A percentile compares a stretch with the other conserved stretches of the same genome.
These are phyloP conservation scores for Austropuccinia psidii DNA, from an alignment of 1,284 basidiomycete species.

Conservation along the genomic window DNA sequence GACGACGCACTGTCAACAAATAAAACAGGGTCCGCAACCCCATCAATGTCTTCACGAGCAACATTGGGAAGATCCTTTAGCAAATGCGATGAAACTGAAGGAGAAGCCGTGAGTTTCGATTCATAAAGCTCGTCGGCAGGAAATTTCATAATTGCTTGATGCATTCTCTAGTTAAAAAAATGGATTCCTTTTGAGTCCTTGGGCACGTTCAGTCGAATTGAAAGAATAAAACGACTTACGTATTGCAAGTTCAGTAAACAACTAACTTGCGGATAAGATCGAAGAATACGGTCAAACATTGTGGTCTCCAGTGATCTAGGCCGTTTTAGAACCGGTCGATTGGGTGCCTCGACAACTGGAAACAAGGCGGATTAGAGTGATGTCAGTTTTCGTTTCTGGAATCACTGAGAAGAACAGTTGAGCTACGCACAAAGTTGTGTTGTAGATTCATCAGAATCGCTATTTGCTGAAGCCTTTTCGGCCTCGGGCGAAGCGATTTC, in stretches of 20 bases:
- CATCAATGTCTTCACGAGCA: slow-evolving; percentile 56
- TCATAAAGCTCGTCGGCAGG: slow-evolving; percentile 76
- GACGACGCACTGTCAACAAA: slow-evolving; percentile 67
- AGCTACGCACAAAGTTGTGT: no score
- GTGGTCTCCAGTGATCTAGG: slow-evolving; percentile 28
- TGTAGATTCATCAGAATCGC: no score
- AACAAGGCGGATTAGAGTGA: no score
- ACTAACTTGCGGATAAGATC: slow-evolving; percentile 3
- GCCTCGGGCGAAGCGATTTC: not conserved
- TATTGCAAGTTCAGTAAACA: slow-evolving; percentile 35
- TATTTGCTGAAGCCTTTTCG: not conserved
- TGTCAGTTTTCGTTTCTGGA: no score
- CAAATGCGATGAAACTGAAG: slow-evolving; percentile 63
- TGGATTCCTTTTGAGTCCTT: not conserved
- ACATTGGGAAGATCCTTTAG: slow-evolving; percentile 63
- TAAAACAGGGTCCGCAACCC: slow-evolving; percentile 67
- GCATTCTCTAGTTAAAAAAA: slow-evolving; percentile 57
- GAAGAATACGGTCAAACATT: slow-evolving; percentile 29
- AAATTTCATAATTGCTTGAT: slow-evolving; percentile 72
- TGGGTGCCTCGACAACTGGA: not conserved
- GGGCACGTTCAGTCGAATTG: not conserved
- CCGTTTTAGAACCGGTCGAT: slow-evolving; percentile 17
- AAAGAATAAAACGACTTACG: not conserved
- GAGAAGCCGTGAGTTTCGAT: slow-evolving; percentile 62
- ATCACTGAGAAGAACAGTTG: no score